These are phyloP conservation scores for Wickerhamiella australiensis DNA, from an alignment of 805 yeast species.

Conservation along the genomic window DNA sequence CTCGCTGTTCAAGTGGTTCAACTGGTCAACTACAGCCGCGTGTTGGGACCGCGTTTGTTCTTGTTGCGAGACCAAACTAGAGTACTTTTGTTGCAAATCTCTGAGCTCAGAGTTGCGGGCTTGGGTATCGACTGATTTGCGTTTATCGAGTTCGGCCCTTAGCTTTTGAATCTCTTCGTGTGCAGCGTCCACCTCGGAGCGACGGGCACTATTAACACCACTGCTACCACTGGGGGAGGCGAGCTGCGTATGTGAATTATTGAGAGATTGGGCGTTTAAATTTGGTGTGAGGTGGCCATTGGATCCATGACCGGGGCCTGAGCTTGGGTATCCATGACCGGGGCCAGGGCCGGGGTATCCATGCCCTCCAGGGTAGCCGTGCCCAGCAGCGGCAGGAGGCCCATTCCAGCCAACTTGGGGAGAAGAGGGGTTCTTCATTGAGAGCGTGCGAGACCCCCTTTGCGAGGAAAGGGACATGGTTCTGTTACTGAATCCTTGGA, in stretches of 20 bases:
- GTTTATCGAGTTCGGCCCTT: constrained; percentile 2
- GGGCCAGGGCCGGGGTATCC: not conserved
- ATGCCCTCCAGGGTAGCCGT: not conserved
- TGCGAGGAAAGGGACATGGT: constrained; percentile 9
- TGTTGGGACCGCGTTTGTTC: constrained; percentile 4
- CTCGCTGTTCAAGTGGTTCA: not conserved
- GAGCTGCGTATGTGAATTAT: not conserved
- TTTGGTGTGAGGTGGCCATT: not conserved
- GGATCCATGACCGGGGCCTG: not conserved
- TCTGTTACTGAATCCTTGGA: constrained; percentile 8
- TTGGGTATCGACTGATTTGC: not conserved
- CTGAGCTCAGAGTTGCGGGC: not conserved
- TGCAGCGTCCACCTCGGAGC: not conserved
- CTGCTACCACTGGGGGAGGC: not conserved
- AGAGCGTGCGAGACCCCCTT: not conserved
- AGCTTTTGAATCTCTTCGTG: not conserved
- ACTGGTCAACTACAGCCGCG: not conserved
- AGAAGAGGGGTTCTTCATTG: not conserved
- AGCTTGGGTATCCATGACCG: not conserved
- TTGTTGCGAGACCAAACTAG: not conserved
- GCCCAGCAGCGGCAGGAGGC: not conserved
- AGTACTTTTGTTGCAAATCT: not conserved
- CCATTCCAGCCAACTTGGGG: not conserved
- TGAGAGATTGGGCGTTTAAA: not conserved
- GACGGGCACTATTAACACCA: not conserved